A percentile compares a stretch with the other conserved stretches of the same genome.
Evolutionary conservation across 306 rosid species (phyloP).

Genomic region (Malus asiatica): DNA sequence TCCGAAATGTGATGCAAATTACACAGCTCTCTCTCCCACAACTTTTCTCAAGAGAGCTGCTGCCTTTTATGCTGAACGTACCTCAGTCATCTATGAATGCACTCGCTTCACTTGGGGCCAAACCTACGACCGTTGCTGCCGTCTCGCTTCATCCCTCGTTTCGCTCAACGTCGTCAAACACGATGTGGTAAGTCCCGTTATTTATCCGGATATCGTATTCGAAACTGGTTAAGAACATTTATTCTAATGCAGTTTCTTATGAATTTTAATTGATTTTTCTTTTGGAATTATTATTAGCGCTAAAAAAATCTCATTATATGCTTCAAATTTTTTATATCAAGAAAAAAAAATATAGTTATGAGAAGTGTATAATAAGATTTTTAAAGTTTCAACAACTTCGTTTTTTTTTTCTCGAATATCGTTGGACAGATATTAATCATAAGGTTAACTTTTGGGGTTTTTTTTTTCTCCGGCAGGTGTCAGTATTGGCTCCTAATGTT

Average conservation of each 20-base stretch:
- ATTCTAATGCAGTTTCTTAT: too few relatives aligned
- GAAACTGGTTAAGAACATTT: too few relatives aligned
- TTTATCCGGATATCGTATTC: not conserved
- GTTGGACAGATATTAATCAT: not conserved
- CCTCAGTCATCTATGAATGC: slow-evolving; percentile 54
- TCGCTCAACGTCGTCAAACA: slow-evolving; percentile 46
- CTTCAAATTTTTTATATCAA: too few relatives aligned
- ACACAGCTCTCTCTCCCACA: slow-evolving; percentile 56
- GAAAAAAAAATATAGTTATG: too few relatives aligned
- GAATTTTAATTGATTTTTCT: too few relatives aligned
- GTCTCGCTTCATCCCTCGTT: slow-evolving; percentile 76
- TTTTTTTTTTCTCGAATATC: too few relatives aligned
- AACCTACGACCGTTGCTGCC: slow-evolving; percentile 65
- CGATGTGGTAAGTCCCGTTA: slow-evolving; percentile 49
- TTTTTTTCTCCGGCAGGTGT: slow-evolving; percentile 35
- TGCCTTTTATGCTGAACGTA: slow-evolving; percentile 41
- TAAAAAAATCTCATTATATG: too few relatives aligned
- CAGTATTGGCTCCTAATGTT: slow-evolving; percentile 79
- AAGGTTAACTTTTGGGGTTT: too few relatives aligned
- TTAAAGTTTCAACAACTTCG: too few relatives aligned
- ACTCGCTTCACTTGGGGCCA: slow-evolving; percentile 71
- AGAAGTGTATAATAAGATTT: too few relatives aligned
- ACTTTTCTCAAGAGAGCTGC: slow-evolving; percentile 67
- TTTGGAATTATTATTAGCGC: too few relatives aligned
- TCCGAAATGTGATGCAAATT: slow-evolving; percentile 56